These are phyloP conservation scores for Candida schatavii DNA, from an alignment of 805 yeast genomes.

Conservation along the genomic window DNA sequence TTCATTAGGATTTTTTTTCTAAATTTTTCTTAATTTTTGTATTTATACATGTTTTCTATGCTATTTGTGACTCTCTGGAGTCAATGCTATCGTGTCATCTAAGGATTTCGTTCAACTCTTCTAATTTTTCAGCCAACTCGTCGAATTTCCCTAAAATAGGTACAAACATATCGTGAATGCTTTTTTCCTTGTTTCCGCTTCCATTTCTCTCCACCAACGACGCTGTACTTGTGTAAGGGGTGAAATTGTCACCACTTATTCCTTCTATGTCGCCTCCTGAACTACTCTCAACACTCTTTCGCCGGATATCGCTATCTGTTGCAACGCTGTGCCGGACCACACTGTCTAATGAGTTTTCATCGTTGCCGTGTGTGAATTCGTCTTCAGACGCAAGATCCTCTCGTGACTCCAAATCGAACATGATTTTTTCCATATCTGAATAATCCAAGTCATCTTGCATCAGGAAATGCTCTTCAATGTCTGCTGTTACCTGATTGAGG, in stretches of 20 bases:
- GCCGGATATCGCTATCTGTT: neutral
- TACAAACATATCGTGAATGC: constrained; percentile 52
- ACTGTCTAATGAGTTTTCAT: constrained; percentile 10
- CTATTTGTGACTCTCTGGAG: no score
- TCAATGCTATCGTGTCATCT: no score
- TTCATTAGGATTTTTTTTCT: no score
- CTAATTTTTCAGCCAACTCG: constrained; percentile 40
- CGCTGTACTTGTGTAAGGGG: constrained; percentile 35
- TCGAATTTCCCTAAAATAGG: constrained; percentile 54
- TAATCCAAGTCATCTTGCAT: constrained; percentile 11
- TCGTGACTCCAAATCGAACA: constrained; percentile 33
- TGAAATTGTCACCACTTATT: constrained; percentile 15
- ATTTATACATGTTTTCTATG: no score
- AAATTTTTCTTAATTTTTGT: no score
- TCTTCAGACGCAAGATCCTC: constrained; percentile 15
- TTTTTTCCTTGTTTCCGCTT: constrained; percentile 27
- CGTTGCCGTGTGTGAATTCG: constrained; percentile 14
- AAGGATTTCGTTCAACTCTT: constrained; percentile 27
- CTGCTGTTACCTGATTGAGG: constrained; percentile 37
- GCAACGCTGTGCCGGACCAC: neutral
- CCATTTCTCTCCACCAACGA: constrained; percentile 14
- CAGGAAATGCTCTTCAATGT: constrained; percentile 29
- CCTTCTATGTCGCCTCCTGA: constrained; percentile 4
- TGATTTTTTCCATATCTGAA: constrained; percentile 26
- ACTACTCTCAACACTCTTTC: neutral